Conservation (phyloP, 768 basidiomycete genomes). For the Auricularia heimuer region DNA sequence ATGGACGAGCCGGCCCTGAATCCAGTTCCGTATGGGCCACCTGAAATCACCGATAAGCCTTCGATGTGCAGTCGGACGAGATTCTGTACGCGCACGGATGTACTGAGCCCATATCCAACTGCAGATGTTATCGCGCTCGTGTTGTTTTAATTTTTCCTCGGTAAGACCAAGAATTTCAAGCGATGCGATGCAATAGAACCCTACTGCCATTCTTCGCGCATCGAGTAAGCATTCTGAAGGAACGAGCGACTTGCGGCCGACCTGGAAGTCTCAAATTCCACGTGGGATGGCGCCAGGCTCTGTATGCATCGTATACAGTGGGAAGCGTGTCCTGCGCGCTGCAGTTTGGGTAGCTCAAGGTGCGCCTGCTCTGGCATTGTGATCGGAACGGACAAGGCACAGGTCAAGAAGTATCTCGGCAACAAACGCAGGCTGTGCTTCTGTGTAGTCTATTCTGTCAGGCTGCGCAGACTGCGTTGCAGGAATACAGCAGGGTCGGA, state of each 20-base stretch:
- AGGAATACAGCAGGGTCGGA: no score
- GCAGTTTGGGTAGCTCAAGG: constrained; percentile 16
- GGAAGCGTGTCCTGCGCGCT: constrained; percentile 44
- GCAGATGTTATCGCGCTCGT: constrained; percentile 54
- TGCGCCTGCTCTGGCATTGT: no score
- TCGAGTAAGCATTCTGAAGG: not conserved
- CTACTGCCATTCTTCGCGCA: constrained; percentile 59
- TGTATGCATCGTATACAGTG: constrained; percentile 62
- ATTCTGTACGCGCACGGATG: constrained; percentile 35
- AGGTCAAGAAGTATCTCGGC: no score
- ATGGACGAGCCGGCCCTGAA: constrained; percentile 50
- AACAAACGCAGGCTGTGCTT: no score
- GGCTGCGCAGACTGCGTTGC: no score
- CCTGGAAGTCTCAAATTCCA: constrained; percentile 67
- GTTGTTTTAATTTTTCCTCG: constrained; percentile 32
- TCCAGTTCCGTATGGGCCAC: constrained; percentile 49
- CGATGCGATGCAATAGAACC: constrained; percentile 80
- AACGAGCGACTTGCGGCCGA: constrained; percentile 20
- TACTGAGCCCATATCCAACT: constrained; percentile 91
- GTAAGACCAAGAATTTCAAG: constrained; percentile 65
- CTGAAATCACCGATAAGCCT: constrained; percentile 23
- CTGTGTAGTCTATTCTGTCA: no score
- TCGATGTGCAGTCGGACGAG: constrained; percentile 1
- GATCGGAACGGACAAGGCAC: no score
- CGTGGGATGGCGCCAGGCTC: constrained; percentile 60